Evolutionary conservation across 2,329 filamentous ascomycete genomes (phyloP), one percentile per base, ranked within the genome.

Genomic region (Rasamsonia emersonii): DNA sequence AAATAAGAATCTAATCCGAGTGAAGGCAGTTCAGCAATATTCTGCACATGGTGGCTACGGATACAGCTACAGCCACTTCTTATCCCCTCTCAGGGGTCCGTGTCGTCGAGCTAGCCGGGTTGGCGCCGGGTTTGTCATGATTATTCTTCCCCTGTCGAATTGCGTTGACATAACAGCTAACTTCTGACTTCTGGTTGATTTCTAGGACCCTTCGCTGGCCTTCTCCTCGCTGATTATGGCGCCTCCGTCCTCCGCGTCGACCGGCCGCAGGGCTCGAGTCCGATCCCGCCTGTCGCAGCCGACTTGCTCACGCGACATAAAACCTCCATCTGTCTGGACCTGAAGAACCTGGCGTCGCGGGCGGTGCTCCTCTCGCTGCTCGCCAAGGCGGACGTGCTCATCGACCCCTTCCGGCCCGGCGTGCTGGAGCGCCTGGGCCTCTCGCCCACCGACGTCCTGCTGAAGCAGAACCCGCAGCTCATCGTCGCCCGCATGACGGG

Each of bases 401-500:
- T 96, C 56, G 91, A 96, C 56, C 89, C 91, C 0, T 96, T 86
- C 66, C 82, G 89, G 0, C 89, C 89, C 0, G 86, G 86, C 20
- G 85, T 95, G 1, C 72, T 96, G 2, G 89, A 96, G 61, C 82
- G 80, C 31, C 74, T 89, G 7, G 82, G 82, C 0, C 73, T 96
- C 1, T 78, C 77, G 0, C 89, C 89, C 0, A 59, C 67, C 5
- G 69, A 73, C 0, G 71, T 73, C 1, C 68, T 95, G 5, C 63
- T 77, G 17, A 64, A 61, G 15, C 52, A 73, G 11, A 94, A 95
- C 56, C 81, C 79, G 8, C 68, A 79, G 0, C 64, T 96, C 2
- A 76, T 96, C 33, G 77, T 93, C 35, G 86, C 75, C 5, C 79
- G 89, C 24, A 81, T 96, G 73, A 91, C 86, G 2, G 89, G 89